These are phyloP conservation scores for Chaetomium sp. DNA, from an alignment of 2,329 filamentous ascomycete genomes.

Conservation along the genomic window DNA sequence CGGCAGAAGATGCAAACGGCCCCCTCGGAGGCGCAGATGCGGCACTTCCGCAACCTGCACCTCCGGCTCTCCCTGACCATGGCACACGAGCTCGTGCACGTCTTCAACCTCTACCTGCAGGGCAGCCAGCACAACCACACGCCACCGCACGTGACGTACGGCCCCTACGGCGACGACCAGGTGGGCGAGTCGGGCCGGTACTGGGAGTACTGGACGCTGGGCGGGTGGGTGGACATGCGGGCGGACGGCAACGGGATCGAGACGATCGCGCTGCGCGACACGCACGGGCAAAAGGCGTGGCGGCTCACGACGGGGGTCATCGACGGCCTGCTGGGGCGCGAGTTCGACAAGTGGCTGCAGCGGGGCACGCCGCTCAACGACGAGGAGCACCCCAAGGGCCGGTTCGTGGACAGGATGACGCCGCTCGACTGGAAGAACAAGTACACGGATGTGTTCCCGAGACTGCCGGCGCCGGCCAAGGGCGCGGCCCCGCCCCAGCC, in stretches of 20 bases:
- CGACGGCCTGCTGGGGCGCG: background rate
- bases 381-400: background rate
- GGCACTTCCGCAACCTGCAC: constrained; percentile 14
- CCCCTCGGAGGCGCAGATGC: background rate
- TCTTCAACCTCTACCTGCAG: constrained; percentile 10
- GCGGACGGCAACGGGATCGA: background rate
- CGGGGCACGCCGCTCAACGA: constrained; percentile 1
- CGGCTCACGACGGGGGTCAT: background rate
- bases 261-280: constrained; percentile 11
- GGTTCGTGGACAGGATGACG: background rate
- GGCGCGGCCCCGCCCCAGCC: background rate
- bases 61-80: constrained; percentile 16
- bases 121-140: constrained; percentile 5
- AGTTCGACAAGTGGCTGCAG: background rate
- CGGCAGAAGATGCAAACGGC: background rate
- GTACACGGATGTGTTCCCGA: background rate
- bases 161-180: background rate
- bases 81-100: constrained; percentile 21
- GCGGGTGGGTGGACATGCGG: constrained; percentile 20
- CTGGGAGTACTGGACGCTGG: constrained; percentile 18
- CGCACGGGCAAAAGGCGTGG: background rate
- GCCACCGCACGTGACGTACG: constrained; percentile 14
- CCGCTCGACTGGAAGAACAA: constrained; percentile 1
- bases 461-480: background rate
- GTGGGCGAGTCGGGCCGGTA: constrained; percentile 20